phyloP scores from a whole-genome alignment of 2,329 filamentous ascomycete species.

The Aspergillus sp. region DNA sequence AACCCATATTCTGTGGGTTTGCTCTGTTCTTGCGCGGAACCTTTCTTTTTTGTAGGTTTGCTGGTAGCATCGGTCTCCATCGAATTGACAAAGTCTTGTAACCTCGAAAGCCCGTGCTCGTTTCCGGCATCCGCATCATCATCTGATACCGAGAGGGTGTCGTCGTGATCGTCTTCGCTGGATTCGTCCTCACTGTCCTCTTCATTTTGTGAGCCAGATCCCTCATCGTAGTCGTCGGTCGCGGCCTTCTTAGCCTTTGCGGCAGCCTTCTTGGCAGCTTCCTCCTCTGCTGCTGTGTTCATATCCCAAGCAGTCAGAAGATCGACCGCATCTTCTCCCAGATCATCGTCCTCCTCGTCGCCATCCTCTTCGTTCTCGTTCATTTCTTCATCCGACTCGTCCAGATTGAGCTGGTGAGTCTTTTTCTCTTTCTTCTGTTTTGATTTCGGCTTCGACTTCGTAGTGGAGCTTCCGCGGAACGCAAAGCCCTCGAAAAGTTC shows the following conservation, averaged over 20 bases:
- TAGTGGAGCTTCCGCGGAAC: slow-evolving; percentile 54
- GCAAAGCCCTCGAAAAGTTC: slow-evolving; percentile 74
- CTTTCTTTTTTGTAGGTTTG: slow-evolving; percentile 27
- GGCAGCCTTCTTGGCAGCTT: slow-evolving; percentile 26
- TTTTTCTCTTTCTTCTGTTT: slow-evolving; percentile 19
- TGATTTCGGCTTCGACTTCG: slow-evolving; percentile 31
- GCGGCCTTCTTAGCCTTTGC: slow-evolving; percentile 22
- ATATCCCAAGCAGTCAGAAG: slow-evolving; percentile 56
- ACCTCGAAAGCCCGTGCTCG: slow-evolving; percentile 51
- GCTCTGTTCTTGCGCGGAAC: slow-evolving; percentile 53
- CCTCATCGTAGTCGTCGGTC: slow-evolving; percentile 27
- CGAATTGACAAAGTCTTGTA: slow-evolving; percentile 63
- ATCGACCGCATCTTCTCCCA: slow-evolving; percentile 59
- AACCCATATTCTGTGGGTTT: slow-evolving; percentile 56
- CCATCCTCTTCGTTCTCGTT: slow-evolving; percentile 30
- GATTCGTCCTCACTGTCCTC: slow-evolving; percentile 31
- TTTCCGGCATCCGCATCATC: slow-evolving; percentile 33
- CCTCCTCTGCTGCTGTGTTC: slow-evolving; percentile 39
- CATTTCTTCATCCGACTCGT: slow-evolving; percentile 45
- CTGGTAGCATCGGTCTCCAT: slow-evolving; percentile 44
- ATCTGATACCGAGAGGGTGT: slow-evolving; percentile 46
- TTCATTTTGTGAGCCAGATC: slow-evolving; percentile 37
- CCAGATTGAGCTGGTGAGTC: slow-evolving; percentile 40
- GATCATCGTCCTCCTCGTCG: slow-evolving; percentile 54
- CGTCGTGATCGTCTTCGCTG: slow-evolving; percentile 24